Evolutionary conservation across 805 yeast species (phyloP).

Genomic region (Lachancea meyersii): DNA sequence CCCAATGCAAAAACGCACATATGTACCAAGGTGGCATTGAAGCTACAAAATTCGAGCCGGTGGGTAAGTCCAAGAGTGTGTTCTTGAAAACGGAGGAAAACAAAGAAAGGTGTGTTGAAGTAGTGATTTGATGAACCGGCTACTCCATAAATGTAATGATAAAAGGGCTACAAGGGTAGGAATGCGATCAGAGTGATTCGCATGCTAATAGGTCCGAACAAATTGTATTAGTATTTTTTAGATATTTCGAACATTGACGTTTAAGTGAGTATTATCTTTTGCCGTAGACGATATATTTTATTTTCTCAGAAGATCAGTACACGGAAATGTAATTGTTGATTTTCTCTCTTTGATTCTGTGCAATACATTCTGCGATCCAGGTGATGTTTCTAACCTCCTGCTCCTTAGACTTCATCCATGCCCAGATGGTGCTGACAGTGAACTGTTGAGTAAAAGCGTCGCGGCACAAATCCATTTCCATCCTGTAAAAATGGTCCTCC

Average conservation of each 20-base stretch:
- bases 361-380: slow-evolving; percentile 99
- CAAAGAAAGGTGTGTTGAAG: slow-evolving; percentile 50
- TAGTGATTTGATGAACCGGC: slow-evolving; percentile 37
- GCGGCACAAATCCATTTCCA: slow-evolving; percentile 88
- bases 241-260: slow-evolving; percentile 1
- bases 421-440: slow-evolving; percentile 85
- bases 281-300: neutral
- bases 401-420: slow-evolving; percentile 92
- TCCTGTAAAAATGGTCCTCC: slow-evolving; percentile 89
- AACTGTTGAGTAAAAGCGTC: slow-evolving; percentile 96
- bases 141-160: neutral
- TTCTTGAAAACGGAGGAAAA: slow-evolving; percentile 47
- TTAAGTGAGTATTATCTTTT: too few species aligned
- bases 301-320: slow-evolving; percentile 39
- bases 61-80: slow-evolving; percentile 50
- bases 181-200: slow-evolving; percentile 4
- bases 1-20: slow-evolving; percentile 69
- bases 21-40: slow-evolving; percentile 53
- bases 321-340: slow-evolving; percentile 87
- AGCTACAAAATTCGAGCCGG: slow-evolving; percentile 46
- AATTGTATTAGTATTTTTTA: slow-evolving; percentile 1
- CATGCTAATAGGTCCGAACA: neutral
- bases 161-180: neutral
- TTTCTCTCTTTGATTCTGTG: slow-evolving; percentile 94
- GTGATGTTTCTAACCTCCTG: slow-evolving; percentile 96